Percentiles rank a stretch among this genome's conserved stretches.
These are phyloP conservation scores for Arabis hirsuta DNA, from an alignment of 345 rosid genomes.

Conservation along the genomic window DNA sequence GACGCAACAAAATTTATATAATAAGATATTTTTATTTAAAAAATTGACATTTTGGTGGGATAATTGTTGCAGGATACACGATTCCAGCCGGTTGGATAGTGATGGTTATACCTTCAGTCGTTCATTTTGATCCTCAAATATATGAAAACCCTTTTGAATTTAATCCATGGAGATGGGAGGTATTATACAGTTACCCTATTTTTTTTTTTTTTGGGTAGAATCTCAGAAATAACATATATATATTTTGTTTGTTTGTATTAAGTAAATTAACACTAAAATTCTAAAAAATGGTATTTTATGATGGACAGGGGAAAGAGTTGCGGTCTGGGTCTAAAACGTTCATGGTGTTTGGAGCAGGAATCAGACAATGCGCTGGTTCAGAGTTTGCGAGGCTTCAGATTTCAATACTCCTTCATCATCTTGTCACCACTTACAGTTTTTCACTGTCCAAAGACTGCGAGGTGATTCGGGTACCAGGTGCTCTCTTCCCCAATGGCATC, in stretches of 20 bases:
- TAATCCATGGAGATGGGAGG: constrained; percentile 59
- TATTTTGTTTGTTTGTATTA: no score
- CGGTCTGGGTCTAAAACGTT: constrained; percentile 49
- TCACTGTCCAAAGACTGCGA: constrained; percentile 34
- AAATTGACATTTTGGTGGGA: not conserved
- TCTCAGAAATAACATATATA: not conserved
- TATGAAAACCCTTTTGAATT: constrained; percentile 48
- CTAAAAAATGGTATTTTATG: no score
- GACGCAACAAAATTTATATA: no score
- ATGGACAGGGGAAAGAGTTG: constrained; percentile 39
- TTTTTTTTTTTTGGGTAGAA: no score
- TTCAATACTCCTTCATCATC: constrained; percentile 45
- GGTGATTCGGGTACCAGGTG: constrained; percentile 34
- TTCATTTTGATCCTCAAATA: constrained; percentile 43
- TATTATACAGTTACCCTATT: constrained; percentile 3
- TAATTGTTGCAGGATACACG: constrained; percentile 44
- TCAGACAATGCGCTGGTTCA: constrained; percentile 53
- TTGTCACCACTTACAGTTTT: constrained; percentile 45
- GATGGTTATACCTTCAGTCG: constrained; percentile 35
- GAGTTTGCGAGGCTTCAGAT: constrained; percentile 52
- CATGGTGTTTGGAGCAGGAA: constrained; percentile 56
- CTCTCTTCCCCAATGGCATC: constrained; percentile 37
- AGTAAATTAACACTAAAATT: no score
- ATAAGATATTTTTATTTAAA: no score
- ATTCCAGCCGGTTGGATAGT: constrained; percentile 55